Base-by-base conservation (phyloP, 2,329 filamentous ascomycete species). In the Ophiosphaerella herpotricha region DNA sequence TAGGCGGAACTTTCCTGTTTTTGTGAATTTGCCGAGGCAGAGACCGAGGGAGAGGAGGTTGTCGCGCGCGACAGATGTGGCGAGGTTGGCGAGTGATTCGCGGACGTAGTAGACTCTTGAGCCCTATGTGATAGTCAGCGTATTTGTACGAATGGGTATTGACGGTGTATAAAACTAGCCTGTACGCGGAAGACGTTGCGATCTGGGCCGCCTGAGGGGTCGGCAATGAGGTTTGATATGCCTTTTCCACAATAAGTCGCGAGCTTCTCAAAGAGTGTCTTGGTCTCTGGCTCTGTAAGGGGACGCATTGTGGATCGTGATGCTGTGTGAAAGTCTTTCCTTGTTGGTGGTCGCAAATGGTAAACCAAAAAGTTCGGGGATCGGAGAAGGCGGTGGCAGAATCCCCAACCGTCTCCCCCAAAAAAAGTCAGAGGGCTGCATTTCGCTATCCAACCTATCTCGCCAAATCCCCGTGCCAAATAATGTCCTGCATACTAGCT, bases 1-100 rank as follows among this genome's bases (percentile, higher is more conserved):
- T 47, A 99, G 81, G 45, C 93, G 82, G 79, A 99, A 97, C 75
- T 97, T 97, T 57, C 91, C 91, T 4, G 91, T 90, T 80, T 97
- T 97, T 55, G 92, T 97, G 78, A 97, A 95, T 73, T 97, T 96
- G 67, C 91, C 91, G 11, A 97, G 77, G 71, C 92, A 97, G 21
- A 88, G 93, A 23, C 93, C 93, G n/a, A 96, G 79, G 0, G 88
- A 92, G 43, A 97, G 83, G 1, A 97, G 83, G 70, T 87, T 88
- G 61, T 90, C 87, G 63, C 91, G 86, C 33, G 89, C 83, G 58
- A 97, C 85, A 18, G 88, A 91, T 4, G 90, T 95, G 29, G 94
- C 92, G 34, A 97, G 80, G 74, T 97, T 97, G 54, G 93, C 92
- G 52, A 97, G 83, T 1, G 89, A 91, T 57, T 95, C 85, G 54